Evolutionary conservation across 148 eudicot genomes (phyloP).

Genomic region (Chenopodium suecicum): DNA sequence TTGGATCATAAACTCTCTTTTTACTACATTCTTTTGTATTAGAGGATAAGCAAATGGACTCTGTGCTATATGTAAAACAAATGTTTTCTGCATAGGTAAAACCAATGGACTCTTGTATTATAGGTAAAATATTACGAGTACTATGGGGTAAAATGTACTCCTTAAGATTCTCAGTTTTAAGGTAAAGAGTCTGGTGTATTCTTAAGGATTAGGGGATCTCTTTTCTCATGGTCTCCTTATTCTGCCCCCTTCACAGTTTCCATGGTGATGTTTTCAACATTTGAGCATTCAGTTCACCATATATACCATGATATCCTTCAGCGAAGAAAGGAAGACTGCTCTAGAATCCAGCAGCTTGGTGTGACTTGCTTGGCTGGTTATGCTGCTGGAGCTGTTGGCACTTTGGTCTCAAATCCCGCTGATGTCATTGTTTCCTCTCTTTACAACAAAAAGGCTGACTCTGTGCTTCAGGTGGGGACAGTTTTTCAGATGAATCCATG

Average conservation of each 20-base stretch:
- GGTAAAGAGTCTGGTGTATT: neutral
- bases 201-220: neutral
- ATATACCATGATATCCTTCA: slow-evolving; percentile 55
- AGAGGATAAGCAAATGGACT: neutral
- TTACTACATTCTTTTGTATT: neutral
- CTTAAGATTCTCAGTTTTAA: too few relatives aligned
- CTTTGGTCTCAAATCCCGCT: slow-evolving; percentile 84
- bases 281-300: slow-evolving; percentile 81
- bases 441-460: slow-evolving; percentile 72
- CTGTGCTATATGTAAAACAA: too few relatives aligned
- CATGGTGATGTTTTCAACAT: slow-evolving; percentile 93
- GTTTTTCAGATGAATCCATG: slow-evolving; percentile 7
- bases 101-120: too few relatives aligned
- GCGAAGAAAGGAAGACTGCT: slow-evolving; percentile 69
- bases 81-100: too few relatives aligned
- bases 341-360: slow-evolving; percentile 79
- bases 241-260: slow-evolving; percentile 57
- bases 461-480: slow-evolving; percentile 52
- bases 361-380: slow-evolving; percentile 91
- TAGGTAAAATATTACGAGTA: neutral
- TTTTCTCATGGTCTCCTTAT: neutral
- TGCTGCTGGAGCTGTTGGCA: slow-evolving; percentile 87
- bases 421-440: slow-evolving; percentile 84
- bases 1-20: neutral
- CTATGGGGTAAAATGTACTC: neutral